These are phyloP conservation scores for Ogataea allantospora DNA, from an alignment of 805 yeast genomes.

Conservation along the genomic window DNA sequence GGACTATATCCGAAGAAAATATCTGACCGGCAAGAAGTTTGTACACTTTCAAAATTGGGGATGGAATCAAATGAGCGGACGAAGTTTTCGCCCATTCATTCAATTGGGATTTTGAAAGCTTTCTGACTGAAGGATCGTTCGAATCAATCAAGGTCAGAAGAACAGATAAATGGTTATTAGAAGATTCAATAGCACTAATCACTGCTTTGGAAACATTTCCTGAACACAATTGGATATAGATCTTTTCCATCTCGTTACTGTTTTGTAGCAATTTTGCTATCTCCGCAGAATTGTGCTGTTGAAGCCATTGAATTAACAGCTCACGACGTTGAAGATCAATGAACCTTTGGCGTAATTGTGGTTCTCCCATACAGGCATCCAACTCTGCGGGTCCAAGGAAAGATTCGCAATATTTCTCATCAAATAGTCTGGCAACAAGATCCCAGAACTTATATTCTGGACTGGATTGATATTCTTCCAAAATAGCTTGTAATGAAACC, in stretches of 20 bases:
- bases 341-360: constrained; percentile 11
- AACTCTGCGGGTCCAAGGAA: constrained; percentile 12
- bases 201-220: constrained; percentile 65
- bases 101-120: constrained; percentile 60
- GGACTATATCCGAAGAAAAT: constrained; percentile 28
- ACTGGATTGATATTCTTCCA: constrained; percentile 14
- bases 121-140: constrained; percentile 55
- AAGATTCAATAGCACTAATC: constrained; percentile 54
- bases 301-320: constrained; percentile 57
- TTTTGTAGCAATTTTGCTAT: constrained; percentile 31
- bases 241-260: constrained; percentile 46
- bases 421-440: constrained; percentile 65
- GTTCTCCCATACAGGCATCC: constrained; percentile 7
- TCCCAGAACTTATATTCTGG: constrained; percentile 42
- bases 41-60: constrained; percentile 55
- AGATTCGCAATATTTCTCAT: constrained; percentile 31
- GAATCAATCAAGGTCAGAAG: constrained; percentile 70
- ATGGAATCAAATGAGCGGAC: constrained; percentile 47
- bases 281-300: constrained; percentile 38
- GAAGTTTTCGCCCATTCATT: constrained; percentile 57
- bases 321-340: constrained; percentile 40
- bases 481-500: constrained; percentile 33
- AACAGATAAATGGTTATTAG: constrained; percentile 68
- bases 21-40: constrained; percentile 59
- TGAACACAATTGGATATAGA: constrained; percentile 49